Conservation (phyloP, 345 rosid genomes). For the Aquilaria yunnanensis region DNA sequence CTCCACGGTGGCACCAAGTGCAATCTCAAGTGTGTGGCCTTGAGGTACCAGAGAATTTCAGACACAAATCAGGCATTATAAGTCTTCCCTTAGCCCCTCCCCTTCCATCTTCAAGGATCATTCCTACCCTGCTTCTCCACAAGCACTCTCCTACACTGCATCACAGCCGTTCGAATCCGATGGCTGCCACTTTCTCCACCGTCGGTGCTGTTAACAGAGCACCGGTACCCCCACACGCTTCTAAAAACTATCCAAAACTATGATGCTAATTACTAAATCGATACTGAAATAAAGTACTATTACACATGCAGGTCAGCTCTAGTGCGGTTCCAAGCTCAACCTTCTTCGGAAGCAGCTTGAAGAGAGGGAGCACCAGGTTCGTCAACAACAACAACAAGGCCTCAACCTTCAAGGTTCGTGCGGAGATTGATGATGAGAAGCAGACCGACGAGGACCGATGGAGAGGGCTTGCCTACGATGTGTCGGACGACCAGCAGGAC, state of each 20-base stretch:
- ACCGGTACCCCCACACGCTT: conserved; percentile 24
- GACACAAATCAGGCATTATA: conserved; percentile 20
- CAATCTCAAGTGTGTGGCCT: conserved; percentile 44
- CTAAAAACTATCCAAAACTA: background rate
- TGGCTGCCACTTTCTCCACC: conserved; percentile 35
- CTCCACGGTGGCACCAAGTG: conserved; percentile 30
- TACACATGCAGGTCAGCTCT: conserved; percentile 29
- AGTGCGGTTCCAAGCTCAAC: conserved; percentile 42
- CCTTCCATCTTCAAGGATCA: background rate
- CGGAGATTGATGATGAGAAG: conserved; percentile 45
- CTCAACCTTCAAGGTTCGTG: conserved; percentile 44
- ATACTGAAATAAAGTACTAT: background rate
- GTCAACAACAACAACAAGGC: conserved; percentile 19
- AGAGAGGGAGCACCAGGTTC: conserved; percentile 48
- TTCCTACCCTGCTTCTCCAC: background rate
- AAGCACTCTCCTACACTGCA: background rate
- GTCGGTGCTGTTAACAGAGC: conserved; percentile 28
- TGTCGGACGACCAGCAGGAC: conserved; percentile 91
- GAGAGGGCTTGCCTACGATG: conserved; percentile 61
- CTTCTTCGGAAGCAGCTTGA: conserved; percentile 58
- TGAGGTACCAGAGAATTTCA: conserved; percentile 14
- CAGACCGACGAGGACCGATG: conserved; percentile 72
- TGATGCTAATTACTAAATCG: background rate
- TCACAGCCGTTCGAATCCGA: conserved; percentile 17
- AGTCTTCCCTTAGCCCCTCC: conserved; percentile 6